Evolutionary conservation across 768 basidiomycete species (phyloP).

Genomic region (Phanerochaete sordida): DNA sequence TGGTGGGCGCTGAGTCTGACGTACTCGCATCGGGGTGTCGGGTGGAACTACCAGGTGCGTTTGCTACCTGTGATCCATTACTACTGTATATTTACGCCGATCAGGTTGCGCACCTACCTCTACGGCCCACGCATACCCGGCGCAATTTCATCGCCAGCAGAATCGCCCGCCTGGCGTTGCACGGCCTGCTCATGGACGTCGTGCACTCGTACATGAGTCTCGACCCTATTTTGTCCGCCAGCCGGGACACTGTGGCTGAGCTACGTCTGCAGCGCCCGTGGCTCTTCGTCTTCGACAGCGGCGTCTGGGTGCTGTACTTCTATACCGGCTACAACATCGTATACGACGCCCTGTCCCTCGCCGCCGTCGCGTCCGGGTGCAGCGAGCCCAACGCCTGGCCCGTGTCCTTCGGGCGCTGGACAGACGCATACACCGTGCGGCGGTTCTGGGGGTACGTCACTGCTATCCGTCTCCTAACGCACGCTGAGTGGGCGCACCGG

Average conservation of each 20-base stretch:
- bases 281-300: neutral
- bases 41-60: slow-evolving; percentile 18
- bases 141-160: slow-evolving; percentile 5
- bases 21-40: slow-evolving; percentile 12
- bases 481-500: neutral
- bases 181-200: slow-evolving; percentile 10
- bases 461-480: neutral
- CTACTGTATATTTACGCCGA: too few relatives aligned
- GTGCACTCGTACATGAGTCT: slow-evolving; percentile 1
- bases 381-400: slow-evolving; percentile 14
- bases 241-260: neutral
- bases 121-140: slow-evolving; percentile 2
- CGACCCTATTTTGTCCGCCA: neutral
- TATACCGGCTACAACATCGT: slow-evolving; percentile 10
- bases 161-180: slow-evolving; percentile 1
- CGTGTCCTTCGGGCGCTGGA: slow-evolving; percentile 15
- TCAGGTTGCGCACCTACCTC: slow-evolving; percentile 13
- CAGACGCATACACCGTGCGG: slow-evolving; percentile 19
- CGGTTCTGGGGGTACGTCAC: slow-evolving; percentile 18
- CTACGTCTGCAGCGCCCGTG: slow-evolving; percentile 3
- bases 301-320: neutral
- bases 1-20: slow-evolving; percentile 9
- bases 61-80: neutral
- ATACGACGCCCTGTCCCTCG: slow-evolving; percentile 2
- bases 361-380: slow-evolving; percentile 9